Evolutionary conservation across 257 asterid genomes (phyloP).

Genomic region (Solanum medicagineum): DNA sequence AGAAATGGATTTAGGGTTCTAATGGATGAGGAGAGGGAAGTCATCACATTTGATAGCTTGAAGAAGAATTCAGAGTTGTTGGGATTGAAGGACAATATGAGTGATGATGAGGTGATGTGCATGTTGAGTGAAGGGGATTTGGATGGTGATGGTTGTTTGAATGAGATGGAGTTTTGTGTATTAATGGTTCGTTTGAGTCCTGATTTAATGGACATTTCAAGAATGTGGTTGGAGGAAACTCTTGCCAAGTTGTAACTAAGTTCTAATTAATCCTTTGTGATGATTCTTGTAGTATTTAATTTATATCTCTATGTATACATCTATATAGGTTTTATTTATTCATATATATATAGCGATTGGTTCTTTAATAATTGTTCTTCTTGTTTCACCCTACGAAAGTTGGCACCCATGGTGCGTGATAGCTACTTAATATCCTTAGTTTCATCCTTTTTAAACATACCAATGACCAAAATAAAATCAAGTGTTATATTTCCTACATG

Average conservation of each 20-base stretch:
- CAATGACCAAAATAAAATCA: too few relatives aligned
- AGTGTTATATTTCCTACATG: too few relatives aligned
- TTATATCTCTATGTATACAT: neutral
- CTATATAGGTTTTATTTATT: neutral
- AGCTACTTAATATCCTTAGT: too few relatives aligned
- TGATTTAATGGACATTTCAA: constrained; percentile 36
- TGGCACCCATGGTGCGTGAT: too few relatives aligned
- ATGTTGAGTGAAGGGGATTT: constrained; percentile 70
- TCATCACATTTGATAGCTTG: constrained; percentile 60
- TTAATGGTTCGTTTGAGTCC: constrained; percentile 74
- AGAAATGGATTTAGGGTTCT: constrained; percentile 46
- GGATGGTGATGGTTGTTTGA: constrained; percentile 53
- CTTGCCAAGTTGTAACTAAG: neutral
- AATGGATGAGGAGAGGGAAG: constrained; percentile 38
- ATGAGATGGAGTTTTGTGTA: constrained; percentile 63
- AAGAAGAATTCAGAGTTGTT: constrained; percentile 31
- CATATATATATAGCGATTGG: too few relatives aligned
- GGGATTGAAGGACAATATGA: constrained; percentile 22
- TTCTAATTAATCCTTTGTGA: neutral
- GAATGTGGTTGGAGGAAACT: constrained; percentile 9
- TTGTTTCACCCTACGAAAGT: neutral
- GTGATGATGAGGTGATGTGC: constrained; percentile 34
- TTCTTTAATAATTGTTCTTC: neutral
- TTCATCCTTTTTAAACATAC: too few relatives aligned
- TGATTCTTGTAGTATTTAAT: neutral